Evolutionary conservation across 2,329 filamentous ascomycete species (phyloP).

Genomic region (Basipetospora chlamydospora): DNA sequence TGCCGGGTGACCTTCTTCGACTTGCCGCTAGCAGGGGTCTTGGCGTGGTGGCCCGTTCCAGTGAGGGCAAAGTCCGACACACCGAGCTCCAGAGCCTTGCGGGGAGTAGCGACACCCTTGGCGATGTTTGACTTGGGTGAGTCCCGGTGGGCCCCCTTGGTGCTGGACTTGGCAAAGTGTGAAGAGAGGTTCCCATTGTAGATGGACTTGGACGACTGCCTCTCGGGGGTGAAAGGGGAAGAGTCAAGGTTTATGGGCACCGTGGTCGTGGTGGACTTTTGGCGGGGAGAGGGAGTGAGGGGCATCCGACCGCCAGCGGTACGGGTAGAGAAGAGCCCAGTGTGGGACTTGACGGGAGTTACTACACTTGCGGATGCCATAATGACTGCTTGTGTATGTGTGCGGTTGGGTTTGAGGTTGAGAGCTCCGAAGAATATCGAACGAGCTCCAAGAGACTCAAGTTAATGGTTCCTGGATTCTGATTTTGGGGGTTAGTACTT

Average conservation of each 20-base stretch:
- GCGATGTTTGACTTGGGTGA: conserved; percentile 97
- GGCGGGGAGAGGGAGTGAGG: conserved; percentile 78
- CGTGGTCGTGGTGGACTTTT: conserved; percentile 38
- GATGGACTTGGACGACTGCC: conserved; percentile 55
- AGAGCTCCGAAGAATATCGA: conserved; percentile 26
- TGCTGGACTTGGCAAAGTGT: conserved; percentile 57
- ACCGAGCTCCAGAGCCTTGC: conserved; percentile 71
- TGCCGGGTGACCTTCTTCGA: conserved; percentile 39
- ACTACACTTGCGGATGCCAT: conserved; percentile 77
- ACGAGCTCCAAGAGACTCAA: conserved; percentile 46
- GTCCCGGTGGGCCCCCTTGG: conserved; percentile 58
- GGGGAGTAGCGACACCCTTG: conserved; percentile 57
- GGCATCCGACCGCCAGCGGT: conserved; percentile 92
- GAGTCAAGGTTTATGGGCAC: conserved; percentile 40
- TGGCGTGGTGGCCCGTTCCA: conserved; percentile 57
- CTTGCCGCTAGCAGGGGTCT: conserved; percentile 44
- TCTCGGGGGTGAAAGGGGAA: conserved; percentile 68
- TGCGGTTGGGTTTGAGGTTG: conserved; percentile 15
- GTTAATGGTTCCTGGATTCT: conserved; percentile 39
- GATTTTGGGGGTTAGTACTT: conserved; percentile 27
- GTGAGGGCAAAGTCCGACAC: conserved; percentile 87
- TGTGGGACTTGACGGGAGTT: conserved; percentile 89
- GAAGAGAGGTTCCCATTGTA: conserved; percentile 68
- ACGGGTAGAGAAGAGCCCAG: conserved; percentile 79
- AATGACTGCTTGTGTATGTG: conserved; percentile 21